Percentiles rank a stretch among this genome's conserved stretches.
phyloP scores from a whole-genome alignment of 2,329 filamentous ascomycete genomes.

The Sclerotinia sclerotiorum region DNA sequence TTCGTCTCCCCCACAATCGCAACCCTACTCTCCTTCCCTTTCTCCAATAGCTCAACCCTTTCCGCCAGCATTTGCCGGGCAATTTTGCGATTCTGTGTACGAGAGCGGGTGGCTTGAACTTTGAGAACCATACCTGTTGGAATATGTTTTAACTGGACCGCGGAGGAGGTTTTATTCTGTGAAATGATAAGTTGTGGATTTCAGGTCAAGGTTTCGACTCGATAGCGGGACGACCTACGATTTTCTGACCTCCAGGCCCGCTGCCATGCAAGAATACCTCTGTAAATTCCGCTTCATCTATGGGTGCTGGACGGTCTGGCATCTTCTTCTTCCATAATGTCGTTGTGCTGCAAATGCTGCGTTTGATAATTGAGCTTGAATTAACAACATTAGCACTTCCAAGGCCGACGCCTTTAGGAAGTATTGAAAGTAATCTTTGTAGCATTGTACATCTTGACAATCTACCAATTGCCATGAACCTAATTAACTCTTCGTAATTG shows the following conservation, averaged over 20 bases:
- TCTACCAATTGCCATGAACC: conserved; percentile 13
- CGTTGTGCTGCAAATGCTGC: conserved; percentile 28
- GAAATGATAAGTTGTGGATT: not conserved
- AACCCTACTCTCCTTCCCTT: conserved; percentile 68
- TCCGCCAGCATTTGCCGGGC: conserved; percentile 67
- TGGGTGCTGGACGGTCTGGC: conserved; percentile 70
- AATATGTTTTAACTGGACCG: conserved; percentile 86
- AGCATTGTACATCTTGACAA: conserved; percentile 37
- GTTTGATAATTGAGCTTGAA: conserved; percentile 7
- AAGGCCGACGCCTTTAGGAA: conserved; percentile 25
- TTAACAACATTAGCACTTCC: conserved; percentile 19
- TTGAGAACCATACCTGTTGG: conserved; percentile 93
- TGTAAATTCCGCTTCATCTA: conserved; percentile 76
- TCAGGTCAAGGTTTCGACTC: conserved; percentile 2
- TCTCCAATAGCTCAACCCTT: conserved; percentile 63
- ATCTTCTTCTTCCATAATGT: conserved; percentile 54
- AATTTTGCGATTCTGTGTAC: conserved; percentile 82
- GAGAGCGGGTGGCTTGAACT: conserved; percentile 85
- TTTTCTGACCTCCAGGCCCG: conserved; percentile 94
- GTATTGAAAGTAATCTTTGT: conserved; percentile 26
- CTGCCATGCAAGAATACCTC: conserved; percentile 87
- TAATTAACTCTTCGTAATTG: not conserved
- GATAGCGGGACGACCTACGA: conserved; percentile 53
- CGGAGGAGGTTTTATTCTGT: conserved; percentile 93
- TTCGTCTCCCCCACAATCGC: conserved; percentile 63